Percentiles rank a stretch among this genome's conserved stretches.
Conservation (phyloP, 2,329 filamentous ascomycete genomes). For the Diplodia corticola region DNA sequence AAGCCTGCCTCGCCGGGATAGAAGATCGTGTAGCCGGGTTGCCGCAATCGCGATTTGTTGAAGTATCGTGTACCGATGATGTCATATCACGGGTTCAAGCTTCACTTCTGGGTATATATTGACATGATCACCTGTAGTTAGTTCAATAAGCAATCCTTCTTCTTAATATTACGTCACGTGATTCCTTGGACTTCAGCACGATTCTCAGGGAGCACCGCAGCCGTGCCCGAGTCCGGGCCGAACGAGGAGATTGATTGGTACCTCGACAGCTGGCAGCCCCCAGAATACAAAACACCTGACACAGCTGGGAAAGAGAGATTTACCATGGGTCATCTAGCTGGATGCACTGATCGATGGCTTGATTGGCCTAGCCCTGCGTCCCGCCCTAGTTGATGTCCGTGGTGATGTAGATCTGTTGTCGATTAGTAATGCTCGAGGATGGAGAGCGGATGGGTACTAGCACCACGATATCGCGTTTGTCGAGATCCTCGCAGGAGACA, state of each 20-base stretch:
- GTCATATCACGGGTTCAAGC: too few relatives aligned
- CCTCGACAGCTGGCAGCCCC: neutral
- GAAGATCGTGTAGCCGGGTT: neutral
- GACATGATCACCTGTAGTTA: too few relatives aligned
- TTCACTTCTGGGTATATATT: too few relatives aligned
- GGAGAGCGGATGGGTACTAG: neutral
- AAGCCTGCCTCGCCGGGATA: neutral
- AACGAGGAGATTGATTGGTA: neutral
- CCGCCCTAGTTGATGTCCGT: neutral
- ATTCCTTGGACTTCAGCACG: too few relatives aligned
- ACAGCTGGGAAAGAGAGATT: neutral
- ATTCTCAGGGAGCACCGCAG: neutral
- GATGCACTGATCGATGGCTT: neutral
- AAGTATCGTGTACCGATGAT: too few relatives aligned
- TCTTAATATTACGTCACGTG: too few relatives aligned
- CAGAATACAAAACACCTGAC: neutral
- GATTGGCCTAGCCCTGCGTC: neutral
- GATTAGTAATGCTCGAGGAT: neutral
- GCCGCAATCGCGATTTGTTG: neutral
- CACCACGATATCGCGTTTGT: neutral
- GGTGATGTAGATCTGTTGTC: neutral
- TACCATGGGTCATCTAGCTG: neutral
- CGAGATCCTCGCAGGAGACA: neutral
- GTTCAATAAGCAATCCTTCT: too few relatives aligned
- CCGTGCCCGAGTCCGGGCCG: neutral